Base-by-base conservation (phyloP, 345 rosid species). In the Melaleuca alternifolia region DNA sequence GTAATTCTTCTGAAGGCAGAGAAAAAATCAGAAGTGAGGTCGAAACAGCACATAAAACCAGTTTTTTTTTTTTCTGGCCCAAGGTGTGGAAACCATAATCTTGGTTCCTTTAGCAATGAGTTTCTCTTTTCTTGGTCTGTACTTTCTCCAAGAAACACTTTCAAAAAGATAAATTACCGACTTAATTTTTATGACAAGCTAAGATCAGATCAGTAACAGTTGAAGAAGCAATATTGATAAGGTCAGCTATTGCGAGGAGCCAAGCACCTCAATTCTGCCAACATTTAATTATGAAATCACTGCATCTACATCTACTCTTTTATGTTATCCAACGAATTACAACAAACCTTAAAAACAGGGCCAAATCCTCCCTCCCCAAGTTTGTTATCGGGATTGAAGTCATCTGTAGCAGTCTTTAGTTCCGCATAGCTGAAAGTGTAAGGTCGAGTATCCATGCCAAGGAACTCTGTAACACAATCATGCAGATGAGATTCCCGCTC, bases 281-380 rank as follows among this genome's bases (percentile, higher is more conserved):
- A 33, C 77, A 65, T 57, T 26, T 6, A 57, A 11, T 5, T 26
- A 30, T 26, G 30, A 57, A 23, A 30, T 14, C 76, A 30, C 20
- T 30, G 23, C 21, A 14, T 30, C 44, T 15, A 30, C 44, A 30
- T 30, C 4, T 62, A 62, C 23, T 3, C 4, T 33, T 8, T 65
- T 16, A 46, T 0, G 77, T 65, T 30, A 33, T 33, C 77, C 77
- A 30, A 65, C 0, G 23, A 4, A 30, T 65, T 30, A 65, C 24
- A 16, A 65, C 46, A 0, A 15, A 65, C 77, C 77, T 65, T 92
- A 33, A 85, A 96, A 84, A 95, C 95, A 4, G 98, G 94, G 87
- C 98, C 96, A 86, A 93, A 96, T 81, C 98, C 97, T 89, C 97
- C 98, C 91, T 96, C 98, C 88, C 97, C 98, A 77, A 94, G 95